These are phyloP conservation scores for Puccinia polysora DNA, from an alignment of 1,284 basidiomycete species.

Conservation along the genomic window DNA sequence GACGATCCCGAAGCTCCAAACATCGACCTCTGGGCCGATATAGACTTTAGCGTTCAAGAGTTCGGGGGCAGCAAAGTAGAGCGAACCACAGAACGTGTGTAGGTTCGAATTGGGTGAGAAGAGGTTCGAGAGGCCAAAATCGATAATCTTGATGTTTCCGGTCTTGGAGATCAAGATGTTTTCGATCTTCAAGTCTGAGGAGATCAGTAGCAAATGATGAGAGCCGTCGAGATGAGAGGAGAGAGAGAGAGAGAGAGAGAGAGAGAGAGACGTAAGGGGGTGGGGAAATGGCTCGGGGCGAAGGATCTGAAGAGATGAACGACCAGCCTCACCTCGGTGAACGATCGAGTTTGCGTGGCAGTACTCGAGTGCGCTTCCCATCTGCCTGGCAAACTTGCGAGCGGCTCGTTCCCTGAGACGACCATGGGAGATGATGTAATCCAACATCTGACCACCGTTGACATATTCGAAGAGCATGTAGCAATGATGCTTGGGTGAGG, in stretches of 20 bases:
- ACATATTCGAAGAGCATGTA: conserved; percentile 99
- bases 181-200: conserved; percentile 89
- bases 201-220: background rate
- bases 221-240: too few relatives aligned
- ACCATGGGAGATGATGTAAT: conserved; percentile 99
- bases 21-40: conserved; percentile 94
- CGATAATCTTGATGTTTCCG: conserved; percentile 99
- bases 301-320: background rate
- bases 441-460: conserved; percentile 97
- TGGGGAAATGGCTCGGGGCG: background rate
- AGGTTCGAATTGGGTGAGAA: conserved; percentile 79
- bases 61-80: conserved; percentile 98
- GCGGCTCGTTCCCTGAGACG: conserved; percentile 88
- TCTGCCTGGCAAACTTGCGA: conserved; percentile 93
- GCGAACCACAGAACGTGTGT: conserved; percentile 90
- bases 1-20: conserved; percentile 98
- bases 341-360: conserved; percentile 97
- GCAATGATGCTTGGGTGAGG: conserved; percentile 66
- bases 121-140: conserved; percentile 97
- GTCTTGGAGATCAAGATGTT: conserved; percentile 98
- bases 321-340: conserved; percentile 61
- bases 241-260: too few relatives aligned
- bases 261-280: background rate
- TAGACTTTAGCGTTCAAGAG: conserved; percentile 93
- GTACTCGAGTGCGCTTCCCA: conserved; percentile 90